Conservation (phyloP, 2,329 filamentous ascomycete genomes). For the Exophiala alcalophila region DNA sequence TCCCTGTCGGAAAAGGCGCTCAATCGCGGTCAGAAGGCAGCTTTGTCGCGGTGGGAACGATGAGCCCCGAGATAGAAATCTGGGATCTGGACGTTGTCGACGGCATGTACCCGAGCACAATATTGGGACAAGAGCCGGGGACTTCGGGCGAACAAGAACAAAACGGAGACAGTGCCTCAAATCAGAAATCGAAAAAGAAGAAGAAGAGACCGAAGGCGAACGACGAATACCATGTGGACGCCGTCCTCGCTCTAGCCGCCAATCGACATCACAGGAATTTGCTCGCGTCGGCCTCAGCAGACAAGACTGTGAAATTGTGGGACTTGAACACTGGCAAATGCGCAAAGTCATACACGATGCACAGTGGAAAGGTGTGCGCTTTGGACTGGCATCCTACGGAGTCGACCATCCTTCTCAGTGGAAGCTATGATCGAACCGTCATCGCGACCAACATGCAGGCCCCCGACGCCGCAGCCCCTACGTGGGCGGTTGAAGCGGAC, state of each 20-base stretch:
- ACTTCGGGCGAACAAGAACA: constrained; percentile 49
- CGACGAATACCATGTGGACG: constrained; percentile 89
- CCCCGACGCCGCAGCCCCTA: constrained; percentile 73
- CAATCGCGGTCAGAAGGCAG: constrained; percentile 71
- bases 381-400: constrained; percentile 88
- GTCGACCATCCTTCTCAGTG: constrained; percentile 83
- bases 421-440: constrained; percentile 90
- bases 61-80: constrained; percentile 97
- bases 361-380: constrained; percentile 97
- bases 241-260: constrained; percentile 83
- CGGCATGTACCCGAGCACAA: constrained; percentile 96
- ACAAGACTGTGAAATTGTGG: constrained; percentile 98
- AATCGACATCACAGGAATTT: constrained; percentile 94
- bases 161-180: constrained; percentile 18
- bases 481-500: constrained; percentile 93
- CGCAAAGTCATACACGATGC: constrained; percentile 91
- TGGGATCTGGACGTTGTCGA: constrained; percentile 97
- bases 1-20: constrained; percentile 73
- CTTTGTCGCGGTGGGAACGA: constrained; percentile 91
- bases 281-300: constrained; percentile 88
- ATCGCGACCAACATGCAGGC: constrained; percentile 96
- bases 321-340: constrained; percentile 88
- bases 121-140: constrained; percentile 71
- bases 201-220: constrained; percentile 88
- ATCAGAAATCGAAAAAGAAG: constrained; percentile 76